Percentiles rank a stretch among this genome's conserved stretches.
These are phyloP conservation scores for Sphaerulina populicola DNA, from an alignment of 2,329 filamentous ascomycete genomes.

Conservation along the genomic window DNA sequence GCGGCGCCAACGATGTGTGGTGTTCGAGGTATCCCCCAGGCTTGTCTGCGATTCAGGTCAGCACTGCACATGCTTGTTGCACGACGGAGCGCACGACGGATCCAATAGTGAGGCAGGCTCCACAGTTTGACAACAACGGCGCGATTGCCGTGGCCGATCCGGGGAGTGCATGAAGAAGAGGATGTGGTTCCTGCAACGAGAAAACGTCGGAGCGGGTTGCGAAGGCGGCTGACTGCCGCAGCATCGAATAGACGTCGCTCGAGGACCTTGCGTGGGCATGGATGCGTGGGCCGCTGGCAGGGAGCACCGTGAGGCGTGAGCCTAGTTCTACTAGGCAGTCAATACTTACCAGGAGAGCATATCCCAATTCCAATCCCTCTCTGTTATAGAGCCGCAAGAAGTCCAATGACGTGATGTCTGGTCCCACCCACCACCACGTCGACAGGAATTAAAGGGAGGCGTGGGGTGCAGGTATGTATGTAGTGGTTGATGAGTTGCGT, in stretches of 20 bases:
- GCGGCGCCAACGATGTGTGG: not conserved
- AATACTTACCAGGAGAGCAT: conserved; percentile 1
- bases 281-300: not conserved
- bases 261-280: not conserved
- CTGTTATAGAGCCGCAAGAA: no score
- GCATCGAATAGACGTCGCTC: not conserved
- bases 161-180: not conserved
- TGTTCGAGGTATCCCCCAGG: not conserved
- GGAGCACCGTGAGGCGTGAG: not conserved
- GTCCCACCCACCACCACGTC: no score
- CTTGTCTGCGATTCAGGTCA: conserved; percentile 3
- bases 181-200: not conserved
- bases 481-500: no score
- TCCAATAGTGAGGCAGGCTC: not conserved
- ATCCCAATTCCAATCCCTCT: not conserved
- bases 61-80: conserved; percentile 5
- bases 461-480: no score
- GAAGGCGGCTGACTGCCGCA: not conserved
- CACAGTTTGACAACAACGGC: not conserved
- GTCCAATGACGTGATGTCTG: no score
- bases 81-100: not conserved
- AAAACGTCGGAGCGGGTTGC: not conserved
- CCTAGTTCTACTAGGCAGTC: not conserved
- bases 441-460: no score
- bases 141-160: not conserved